These are phyloP conservation scores for Capsicum pubescens DNA, from an alignment of 257 asterid genomes.

Conservation along the genomic window DNA sequence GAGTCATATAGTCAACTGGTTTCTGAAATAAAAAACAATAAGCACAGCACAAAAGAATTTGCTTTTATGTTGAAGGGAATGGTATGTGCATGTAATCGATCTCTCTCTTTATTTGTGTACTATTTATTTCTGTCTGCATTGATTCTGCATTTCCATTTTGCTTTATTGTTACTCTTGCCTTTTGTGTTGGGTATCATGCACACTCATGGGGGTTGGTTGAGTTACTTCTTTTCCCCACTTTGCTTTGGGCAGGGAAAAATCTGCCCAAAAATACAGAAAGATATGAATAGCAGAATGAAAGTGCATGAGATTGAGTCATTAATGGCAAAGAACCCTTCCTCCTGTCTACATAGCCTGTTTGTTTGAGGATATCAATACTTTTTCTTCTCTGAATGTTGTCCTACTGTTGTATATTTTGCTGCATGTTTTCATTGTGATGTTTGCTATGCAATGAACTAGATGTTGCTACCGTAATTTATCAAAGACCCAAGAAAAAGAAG, in stretches of 20 bases:
- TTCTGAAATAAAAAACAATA: conserved; percentile 84
- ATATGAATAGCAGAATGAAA: conserved; percentile 13
- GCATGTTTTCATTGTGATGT: neutral
- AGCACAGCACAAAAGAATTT: conserved; percentile 82
- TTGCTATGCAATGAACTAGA: neutral
- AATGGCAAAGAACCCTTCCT: conserved; percentile 8
- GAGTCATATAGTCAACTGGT: conserved; percentile 88
- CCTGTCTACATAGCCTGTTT: neutral
- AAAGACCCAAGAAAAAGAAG: neutral
- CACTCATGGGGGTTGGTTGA: neutral
- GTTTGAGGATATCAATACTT: conserved; percentile 12
- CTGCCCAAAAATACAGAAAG: neutral
- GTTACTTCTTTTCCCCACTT: neutral
- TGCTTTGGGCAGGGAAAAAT: neutral
- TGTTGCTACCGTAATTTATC: neutral
- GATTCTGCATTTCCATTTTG: conserved; percentile 13
- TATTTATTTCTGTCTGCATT: neutral
- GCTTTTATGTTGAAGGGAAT: conserved; percentile 93
- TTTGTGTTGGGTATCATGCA: neutral
- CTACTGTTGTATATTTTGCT: conserved; percentile 12
- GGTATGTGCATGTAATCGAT: conserved; percentile 55
- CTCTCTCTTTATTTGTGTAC: conserved; percentile 15
- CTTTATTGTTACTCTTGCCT: conserved; percentile 16
- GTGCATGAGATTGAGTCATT: neutral
- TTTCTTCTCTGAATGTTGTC: neutral